A percentile compares a stretch with the other conserved stretches of the same genome.
These are phyloP conservation scores for Hemisphaericaspora xylofermentans DNA, from an alignment of 1,139 yeast genomes.

Conservation along the genomic window DNA sequence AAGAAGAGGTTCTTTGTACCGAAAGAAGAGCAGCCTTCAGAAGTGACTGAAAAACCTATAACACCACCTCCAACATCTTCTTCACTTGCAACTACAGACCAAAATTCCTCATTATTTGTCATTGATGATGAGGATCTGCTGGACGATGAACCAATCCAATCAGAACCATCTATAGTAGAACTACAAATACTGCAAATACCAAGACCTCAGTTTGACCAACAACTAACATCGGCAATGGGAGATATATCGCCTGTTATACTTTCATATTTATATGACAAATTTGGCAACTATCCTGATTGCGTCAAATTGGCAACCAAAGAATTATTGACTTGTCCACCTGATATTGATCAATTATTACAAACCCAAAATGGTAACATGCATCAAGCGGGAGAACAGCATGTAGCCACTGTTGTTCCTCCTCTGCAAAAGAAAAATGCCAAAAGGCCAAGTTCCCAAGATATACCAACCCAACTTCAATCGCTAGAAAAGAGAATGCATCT, in stretches of 20 bases:
- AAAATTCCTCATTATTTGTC: conserved; percentile 18
- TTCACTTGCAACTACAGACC: not conserved
- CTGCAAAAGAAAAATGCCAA: conserved; percentile 3
- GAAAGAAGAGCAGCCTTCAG: conserved; percentile 1
- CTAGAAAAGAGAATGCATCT: conserved; percentile 17
- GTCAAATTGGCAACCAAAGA: conserved; percentile 31
- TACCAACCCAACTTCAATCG: conserved; percentile 11
- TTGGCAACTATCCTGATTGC: conserved; percentile 22
- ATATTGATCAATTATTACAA: conserved; percentile 9
- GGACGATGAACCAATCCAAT: conserved; percentile 8
- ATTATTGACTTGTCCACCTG: conserved; percentile 21
- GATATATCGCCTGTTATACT: conserved; percentile 18
- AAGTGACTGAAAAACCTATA: not conserved
- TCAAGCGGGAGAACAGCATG: not conserved
- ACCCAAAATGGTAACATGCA: conserved; percentile 6
- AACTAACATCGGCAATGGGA: conserved; percentile 23
- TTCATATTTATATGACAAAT: conserved; percentile 22
- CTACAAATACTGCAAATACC: conserved; percentile 4
- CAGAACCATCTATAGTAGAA: not conserved
- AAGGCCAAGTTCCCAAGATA: conserved; percentile 13
- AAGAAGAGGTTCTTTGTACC: conserved; percentile 15
- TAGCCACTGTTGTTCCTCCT: not conserved
- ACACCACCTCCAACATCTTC: not conserved
- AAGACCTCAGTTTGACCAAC: conserved; percentile 20
- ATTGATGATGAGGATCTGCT: conserved; percentile 13